Conservation (phyloP, 148 eudicot species). For the Rhododendron ferrugineum region DNA sequence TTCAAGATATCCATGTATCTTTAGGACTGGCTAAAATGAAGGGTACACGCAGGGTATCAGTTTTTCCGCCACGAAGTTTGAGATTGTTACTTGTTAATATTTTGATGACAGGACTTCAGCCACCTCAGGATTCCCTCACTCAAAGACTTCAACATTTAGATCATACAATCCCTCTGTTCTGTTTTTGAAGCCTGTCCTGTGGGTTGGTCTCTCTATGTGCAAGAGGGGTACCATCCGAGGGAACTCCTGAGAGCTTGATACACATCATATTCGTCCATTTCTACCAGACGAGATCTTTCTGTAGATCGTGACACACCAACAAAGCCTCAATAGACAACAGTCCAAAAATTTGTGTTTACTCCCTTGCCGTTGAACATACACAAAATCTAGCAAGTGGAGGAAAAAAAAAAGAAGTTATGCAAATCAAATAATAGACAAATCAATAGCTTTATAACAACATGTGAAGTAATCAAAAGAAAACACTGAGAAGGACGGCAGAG, state of each 20-base stretch:
- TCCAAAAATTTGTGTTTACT: background rate
- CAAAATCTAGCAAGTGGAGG: background rate
- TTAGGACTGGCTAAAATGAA: background rate
- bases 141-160: background rate
- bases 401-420: background rate
- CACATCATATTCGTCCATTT: background rate
- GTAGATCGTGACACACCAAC: background rate
- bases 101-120: background rate
- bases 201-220: background rate
- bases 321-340: background rate
- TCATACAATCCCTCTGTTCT: background rate
- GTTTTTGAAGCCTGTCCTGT: background rate
- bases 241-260: background rate
- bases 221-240: background rate
- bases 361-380: background rate
- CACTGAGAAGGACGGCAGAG: background rate
- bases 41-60: background rate
- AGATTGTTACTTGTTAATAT: background rate
- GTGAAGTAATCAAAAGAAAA: background rate
- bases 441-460: background rate
- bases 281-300: background rate
- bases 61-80: background rate
- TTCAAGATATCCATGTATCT: background rate
- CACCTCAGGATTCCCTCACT: background rate
- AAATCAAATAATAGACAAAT: background rate